phyloP scores from a whole-genome alignment of 1,284 basidiomycete genomes.

The Ustilago bromivora region DNA sequence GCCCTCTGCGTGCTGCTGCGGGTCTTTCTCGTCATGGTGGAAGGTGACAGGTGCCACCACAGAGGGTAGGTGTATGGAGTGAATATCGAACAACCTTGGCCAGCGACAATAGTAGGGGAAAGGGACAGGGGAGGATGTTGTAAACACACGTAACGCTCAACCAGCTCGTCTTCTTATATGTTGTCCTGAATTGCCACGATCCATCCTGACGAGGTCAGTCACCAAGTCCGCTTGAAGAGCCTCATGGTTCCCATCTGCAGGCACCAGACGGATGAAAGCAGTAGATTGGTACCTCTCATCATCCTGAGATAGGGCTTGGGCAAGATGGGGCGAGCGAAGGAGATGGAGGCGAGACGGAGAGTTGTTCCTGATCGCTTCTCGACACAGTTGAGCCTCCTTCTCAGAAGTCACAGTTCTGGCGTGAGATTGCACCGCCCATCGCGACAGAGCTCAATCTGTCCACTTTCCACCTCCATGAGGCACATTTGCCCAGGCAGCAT shows the following conservation, averaged over 20 bases:
- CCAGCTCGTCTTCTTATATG: background rate
- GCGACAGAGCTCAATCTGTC: background rate
- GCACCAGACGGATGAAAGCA: background rate
- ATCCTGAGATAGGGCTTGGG: background rate
- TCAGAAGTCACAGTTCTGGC: constrained; percentile 12
- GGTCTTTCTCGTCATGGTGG: constrained; percentile 8
- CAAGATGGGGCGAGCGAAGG: background rate
- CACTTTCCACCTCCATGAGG: no score
- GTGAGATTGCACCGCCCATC: constrained; percentile 9
- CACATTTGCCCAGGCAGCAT: background rate
- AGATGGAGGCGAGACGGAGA: constrained; percentile 4
- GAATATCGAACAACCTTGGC: background rate
- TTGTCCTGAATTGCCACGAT: background rate
- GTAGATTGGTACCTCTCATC: background rate
- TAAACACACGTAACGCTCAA: background rate
- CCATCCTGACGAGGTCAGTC: background rate
- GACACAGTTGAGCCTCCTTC: background rate
- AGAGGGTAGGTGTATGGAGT: background rate
- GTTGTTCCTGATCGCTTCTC: background rate
- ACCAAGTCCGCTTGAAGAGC: background rate
- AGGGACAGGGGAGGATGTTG: background rate
- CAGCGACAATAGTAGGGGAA: background rate
- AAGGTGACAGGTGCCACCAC: background rate
- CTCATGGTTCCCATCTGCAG: background rate
- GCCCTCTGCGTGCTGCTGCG: constrained; percentile 9